Evolutionary conservation across 2,329 filamentous ascomycete genomes (phyloP).

Genomic region (Cytospora paraplurivora): DNA sequence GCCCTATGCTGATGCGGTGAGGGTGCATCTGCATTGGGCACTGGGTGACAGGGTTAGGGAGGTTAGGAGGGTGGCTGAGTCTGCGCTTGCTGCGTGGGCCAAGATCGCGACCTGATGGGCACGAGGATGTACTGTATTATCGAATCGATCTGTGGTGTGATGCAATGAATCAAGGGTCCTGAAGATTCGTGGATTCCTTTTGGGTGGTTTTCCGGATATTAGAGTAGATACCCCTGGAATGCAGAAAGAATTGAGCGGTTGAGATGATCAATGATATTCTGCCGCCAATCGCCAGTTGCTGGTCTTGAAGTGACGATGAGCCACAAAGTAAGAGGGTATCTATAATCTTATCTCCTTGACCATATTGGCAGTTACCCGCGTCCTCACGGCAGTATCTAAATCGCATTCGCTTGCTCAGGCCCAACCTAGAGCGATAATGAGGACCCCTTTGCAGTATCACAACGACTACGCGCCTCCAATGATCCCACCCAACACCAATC

Average conservation of each 20-base stretch:
- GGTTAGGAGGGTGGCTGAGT: conserved; percentile 52
- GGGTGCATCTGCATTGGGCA: conserved; percentile 51
- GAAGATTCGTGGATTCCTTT: not conserved
- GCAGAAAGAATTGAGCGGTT: not conserved
- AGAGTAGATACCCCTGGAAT: conserved; percentile 20
- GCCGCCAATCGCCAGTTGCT: no score
- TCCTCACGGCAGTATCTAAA: not conserved
- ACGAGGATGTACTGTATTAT: not conserved
- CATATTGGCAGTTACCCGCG: not conserved
- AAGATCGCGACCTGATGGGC: conserved; percentile 33
- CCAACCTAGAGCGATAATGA: not conserved
- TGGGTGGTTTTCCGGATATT: conserved; percentile 5
- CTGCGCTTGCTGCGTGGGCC: conserved; percentile 53
- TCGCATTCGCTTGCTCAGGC: not conserved
- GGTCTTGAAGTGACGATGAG: not conserved
- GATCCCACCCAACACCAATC: conserved; percentile 29
- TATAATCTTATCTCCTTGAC: not conserved
- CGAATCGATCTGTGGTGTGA: not conserved
- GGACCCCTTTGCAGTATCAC: not conserved
- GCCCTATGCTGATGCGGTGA: conserved; percentile 47
- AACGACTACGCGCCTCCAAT: not conserved
- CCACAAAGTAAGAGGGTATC: not conserved
- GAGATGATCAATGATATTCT: not conserved
- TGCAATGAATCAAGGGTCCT: no score
- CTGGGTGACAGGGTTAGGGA: conserved; percentile 58